Conservation (phyloP, 441 rosid species). For the Omphalea diandra region DNA sequence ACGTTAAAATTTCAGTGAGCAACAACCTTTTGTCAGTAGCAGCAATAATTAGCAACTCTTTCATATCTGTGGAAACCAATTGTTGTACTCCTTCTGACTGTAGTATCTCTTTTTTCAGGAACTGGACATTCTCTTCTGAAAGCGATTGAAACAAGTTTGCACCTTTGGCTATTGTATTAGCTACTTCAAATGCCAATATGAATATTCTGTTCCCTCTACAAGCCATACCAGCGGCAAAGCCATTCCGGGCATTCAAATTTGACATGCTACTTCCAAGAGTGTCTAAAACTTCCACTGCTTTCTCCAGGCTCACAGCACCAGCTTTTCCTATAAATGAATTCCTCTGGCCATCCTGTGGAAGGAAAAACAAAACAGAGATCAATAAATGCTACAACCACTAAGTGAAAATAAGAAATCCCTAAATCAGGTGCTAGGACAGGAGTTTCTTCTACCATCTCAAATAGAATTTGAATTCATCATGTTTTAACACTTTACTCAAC, state of each 20-base stretch:
- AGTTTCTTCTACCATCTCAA: not conserved
- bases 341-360: slow-evolving; percentile 46
- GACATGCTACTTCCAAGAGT: slow-evolving; percentile 89
- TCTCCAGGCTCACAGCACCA: slow-evolving; percentile 60
- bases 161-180: slow-evolving; percentile 85
- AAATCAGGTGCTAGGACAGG: not conserved
- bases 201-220: slow-evolving; percentile 53
- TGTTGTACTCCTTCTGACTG: slow-evolving; percentile 65
- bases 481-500: not conserved
- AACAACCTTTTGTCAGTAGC: slow-evolving; percentile 85
- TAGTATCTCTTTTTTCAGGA: slow-evolving; percentile 59
- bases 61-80: slow-evolving; percentile 65
- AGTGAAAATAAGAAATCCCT: not conserved
- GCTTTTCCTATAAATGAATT: slow-evolving; percentile 76
- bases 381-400: slow-evolving; percentile 1
- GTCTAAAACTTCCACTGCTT: slow-evolving; percentile 77
- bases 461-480: not conserved
- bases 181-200: slow-evolving; percentile 84
- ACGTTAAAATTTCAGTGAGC: slow-evolving; percentile 7
- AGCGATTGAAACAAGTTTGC: slow-evolving; percentile 68
- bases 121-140: slow-evolving; percentile 56
- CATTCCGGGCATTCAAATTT: slow-evolving; percentile 54
- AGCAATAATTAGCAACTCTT: slow-evolving; percentile 67
- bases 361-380: slow-evolving; percentile 5
- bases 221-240: slow-evolving; percentile 51